A percentile compares a stretch with the other conserved stretches of the same genome.
These are phyloP conservation scores for Aspergillus udagawae DNA, from an alignment of 2,329 filamentous ascomycete species.

Conservation along the genomic window DNA sequence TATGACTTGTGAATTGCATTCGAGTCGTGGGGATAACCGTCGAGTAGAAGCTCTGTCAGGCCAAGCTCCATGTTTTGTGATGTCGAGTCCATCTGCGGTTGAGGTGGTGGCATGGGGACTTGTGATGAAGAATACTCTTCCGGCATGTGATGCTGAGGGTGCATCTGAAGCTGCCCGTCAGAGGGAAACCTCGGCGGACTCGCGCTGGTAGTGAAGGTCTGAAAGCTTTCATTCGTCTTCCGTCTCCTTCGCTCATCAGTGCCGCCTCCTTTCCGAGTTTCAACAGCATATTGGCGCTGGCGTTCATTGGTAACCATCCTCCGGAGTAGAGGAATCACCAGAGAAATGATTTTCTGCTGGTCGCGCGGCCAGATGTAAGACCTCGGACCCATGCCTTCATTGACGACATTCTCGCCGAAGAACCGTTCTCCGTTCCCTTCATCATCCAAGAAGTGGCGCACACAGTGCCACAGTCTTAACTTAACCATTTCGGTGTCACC, in stretches of 20 bases:
- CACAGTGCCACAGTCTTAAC: constrained; percentile 53
- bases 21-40: constrained; percentile 40
- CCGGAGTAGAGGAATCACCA: constrained; percentile 54
- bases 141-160: constrained; percentile 22
- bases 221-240: constrained; percentile 33
- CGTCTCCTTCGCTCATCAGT: constrained; percentile 34
- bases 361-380: constrained; percentile 53
- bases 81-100: constrained; percentile 21
- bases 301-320: constrained; percentile 59
- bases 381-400: constrained; percentile 35
- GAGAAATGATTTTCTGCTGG: constrained; percentile 52
- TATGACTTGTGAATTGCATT: constrained; percentile 33
- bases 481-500: constrained; percentile 56
- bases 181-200: constrained; percentile 19
- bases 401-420: constrained; percentile 46
- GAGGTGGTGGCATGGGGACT: constrained; percentile 18
- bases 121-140: constrained; percentile 22
- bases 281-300: constrained; percentile 55
- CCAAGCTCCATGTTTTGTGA: constrained; percentile 25
- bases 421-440: constrained; percentile 51
- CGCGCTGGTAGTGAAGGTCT: constrained; percentile 20
- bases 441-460: constrained; percentile 50
- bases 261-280: constrained; percentile 49
- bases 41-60: constrained; percentile 33
- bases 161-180: constrained; percentile 32